A percentile compares a stretch with the other conserved stretches of the same genome.
Conservation (phyloP, 2,329 filamentous ascomycete genomes). For the Diaporthe velutina region DNA sequence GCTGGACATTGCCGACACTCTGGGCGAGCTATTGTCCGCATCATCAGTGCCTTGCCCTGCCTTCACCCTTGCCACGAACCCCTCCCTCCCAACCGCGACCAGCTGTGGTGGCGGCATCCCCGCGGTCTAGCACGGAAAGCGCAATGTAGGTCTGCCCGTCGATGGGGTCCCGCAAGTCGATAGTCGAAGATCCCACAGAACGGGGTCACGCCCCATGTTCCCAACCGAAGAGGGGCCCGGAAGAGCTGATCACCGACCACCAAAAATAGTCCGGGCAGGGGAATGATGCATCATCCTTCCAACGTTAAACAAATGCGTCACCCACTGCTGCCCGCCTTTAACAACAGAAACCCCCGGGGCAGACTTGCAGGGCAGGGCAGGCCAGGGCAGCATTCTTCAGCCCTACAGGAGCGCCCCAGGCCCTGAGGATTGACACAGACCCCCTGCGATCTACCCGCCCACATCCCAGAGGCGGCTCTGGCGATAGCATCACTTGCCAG, state of each 20-base stretch:
- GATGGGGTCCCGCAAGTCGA: conserved; percentile 32
- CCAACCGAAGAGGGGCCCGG: conserved; percentile 24
- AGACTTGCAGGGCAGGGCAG: background rate
- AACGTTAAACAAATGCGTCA: conserved; percentile 18
- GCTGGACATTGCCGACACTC: conserved; percentile 23
- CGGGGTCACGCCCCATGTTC: conserved; percentile 11
- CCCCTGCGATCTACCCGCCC: conserved; percentile 12
- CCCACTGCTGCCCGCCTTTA: background rate
- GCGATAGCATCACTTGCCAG: conserved; percentile 21
- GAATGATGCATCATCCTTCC: conserved; percentile 15
- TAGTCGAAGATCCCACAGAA: conserved; percentile 14
- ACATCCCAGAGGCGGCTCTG: background rate
- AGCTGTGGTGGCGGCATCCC: conserved; percentile 16
- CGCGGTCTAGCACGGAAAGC: conserved; percentile 26
- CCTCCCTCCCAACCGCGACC: background rate
- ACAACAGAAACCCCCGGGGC: background rate
- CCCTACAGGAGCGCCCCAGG: background rate
- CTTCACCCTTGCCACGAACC: background rate
- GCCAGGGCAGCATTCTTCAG: conserved; percentile 19
- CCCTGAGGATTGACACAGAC: conserved; percentile 14
- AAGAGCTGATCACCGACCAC: conserved; percentile 31
- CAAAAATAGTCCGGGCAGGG: conserved; percentile 29
- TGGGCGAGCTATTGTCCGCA: conserved; percentile 5
- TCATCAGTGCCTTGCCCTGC: background rate
- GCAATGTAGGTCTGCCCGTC: conserved; percentile 40